Conservation (phyloP, 768 basidiomycete species). For the Galerina marginata region DNA sequence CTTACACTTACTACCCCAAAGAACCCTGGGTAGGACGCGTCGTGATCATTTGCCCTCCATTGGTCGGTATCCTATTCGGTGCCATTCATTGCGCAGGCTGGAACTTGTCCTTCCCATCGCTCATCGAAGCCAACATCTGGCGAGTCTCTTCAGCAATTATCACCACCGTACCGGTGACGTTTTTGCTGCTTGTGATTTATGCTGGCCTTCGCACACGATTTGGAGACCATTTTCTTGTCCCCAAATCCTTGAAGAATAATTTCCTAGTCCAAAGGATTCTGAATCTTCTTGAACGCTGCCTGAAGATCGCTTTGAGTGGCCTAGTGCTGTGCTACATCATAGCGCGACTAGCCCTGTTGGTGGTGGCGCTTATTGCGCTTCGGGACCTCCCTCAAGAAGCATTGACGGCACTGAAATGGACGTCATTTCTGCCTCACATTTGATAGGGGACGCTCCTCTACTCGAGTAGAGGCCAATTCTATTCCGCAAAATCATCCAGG, state of each 20-base stretch:
- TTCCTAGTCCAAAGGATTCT: neutral
- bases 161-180: neutral
- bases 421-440: slow-evolving; percentile 10
- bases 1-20: neutral
- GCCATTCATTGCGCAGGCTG: slow-evolving; percentile 33
- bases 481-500: too few species aligned
- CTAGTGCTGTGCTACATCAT: neutral
- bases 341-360: slow-evolving; percentile 2
- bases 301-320: neutral
- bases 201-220: too few species aligned
- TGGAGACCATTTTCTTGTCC: too few species aligned
- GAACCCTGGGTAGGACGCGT: neutral
- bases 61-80: slow-evolving; percentile 25
- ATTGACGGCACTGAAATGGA: slow-evolving; percentile 4
- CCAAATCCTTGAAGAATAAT: neutral
- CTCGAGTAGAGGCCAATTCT: too few species aligned
- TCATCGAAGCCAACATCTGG: neutral
- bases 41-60: neutral
- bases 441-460: neutral
- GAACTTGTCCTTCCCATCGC: slow-evolving; percentile 27
- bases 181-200: neutral
- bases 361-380: neutral
- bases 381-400: neutral
- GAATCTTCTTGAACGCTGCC: neutral
- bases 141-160: neutral